These are phyloP conservation scores for Exutisphaerella laricina DNA, from an alignment of 2,329 filamentous ascomycete species.

Conservation along the genomic window DNA sequence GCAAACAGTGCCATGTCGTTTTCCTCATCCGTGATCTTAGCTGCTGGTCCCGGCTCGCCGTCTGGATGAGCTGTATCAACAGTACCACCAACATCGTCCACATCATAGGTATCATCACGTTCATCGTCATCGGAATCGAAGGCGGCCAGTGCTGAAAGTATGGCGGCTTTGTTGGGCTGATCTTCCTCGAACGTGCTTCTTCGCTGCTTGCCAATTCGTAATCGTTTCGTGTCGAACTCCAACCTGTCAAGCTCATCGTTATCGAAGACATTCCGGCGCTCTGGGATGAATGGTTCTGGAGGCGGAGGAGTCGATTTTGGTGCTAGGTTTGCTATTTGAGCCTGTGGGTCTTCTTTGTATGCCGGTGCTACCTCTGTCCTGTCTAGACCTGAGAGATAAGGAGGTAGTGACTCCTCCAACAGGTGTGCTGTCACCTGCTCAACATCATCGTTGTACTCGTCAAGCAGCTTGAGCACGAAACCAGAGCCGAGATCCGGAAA, in stretches of 20 bases:
- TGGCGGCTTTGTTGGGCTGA: constrained; percentile 73
- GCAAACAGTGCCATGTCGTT: constrained; percentile 70
- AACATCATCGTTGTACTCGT: constrained; percentile 69
- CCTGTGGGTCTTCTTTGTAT: constrained; percentile 16
- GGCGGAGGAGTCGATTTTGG: constrained; percentile 54
- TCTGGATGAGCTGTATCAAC: constrained; percentile 59
- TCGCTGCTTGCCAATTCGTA: constrained; percentile 74
- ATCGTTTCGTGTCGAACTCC: constrained; percentile 56
- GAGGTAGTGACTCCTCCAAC: constrained; percentile 68
- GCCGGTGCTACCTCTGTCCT: constrained; percentile 58
- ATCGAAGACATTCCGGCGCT: constrained; percentile 70
- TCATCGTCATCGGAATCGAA: constrained; percentile 97
- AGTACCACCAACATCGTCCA: constrained; percentile 82
- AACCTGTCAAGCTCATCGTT: constrained; percentile 73
- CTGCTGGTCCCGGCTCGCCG: constrained; percentile 48
- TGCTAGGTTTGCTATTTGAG: constrained; percentile 41
- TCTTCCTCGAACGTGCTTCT: constrained; percentile 49
- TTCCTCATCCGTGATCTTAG: constrained; percentile 27
- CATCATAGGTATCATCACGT: constrained; percentile 93
- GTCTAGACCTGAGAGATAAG: constrained; percentile 60
- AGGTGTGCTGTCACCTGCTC: constrained; percentile 78
- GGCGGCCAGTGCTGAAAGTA: constrained; percentile 76
- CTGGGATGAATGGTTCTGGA: constrained; percentile 38
- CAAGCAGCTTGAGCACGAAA: constrained; percentile 73
- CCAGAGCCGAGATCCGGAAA: constrained; percentile 82